Conservation (phyloP, 768 basidiomycete species). For the Tylopilus vinaceipallidus region DNA sequence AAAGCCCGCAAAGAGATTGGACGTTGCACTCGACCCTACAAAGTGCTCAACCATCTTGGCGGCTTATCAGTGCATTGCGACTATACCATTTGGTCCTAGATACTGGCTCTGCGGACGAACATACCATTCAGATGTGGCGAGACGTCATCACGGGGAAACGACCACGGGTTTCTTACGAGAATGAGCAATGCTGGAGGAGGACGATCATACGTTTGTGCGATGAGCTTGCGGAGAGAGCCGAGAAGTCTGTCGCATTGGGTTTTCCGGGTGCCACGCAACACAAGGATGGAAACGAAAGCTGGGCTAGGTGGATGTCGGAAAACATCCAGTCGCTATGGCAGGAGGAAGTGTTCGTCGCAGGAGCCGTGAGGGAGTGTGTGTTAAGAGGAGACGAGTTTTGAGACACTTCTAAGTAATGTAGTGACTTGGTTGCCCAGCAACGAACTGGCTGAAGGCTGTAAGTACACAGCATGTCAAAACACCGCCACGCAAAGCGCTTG, state of each 20-base stretch:
- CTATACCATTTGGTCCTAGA: slow-evolving; percentile 52
- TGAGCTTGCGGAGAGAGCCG: slow-evolving; percentile 34
- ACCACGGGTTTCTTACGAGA: slow-evolving; percentile 45
- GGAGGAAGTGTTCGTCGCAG: slow-evolving; percentile 57
- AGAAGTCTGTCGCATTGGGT: slow-evolving; percentile 12
- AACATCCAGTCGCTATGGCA: slow-evolving; percentile 54
- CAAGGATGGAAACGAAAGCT: slow-evolving; percentile 7
- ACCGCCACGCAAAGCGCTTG: neutral
- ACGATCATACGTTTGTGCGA: slow-evolving; percentile 41
- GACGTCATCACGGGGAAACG: slow-evolving; percentile 49
- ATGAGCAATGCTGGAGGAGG: slow-evolving; percentile 47
- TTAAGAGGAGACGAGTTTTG: slow-evolving; percentile 49
- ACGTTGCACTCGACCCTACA: slow-evolving; percentile 60
- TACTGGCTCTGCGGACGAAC: slow-evolving; percentile 23
- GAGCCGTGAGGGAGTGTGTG: slow-evolving; percentile 45
- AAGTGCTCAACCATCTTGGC: slow-evolving; percentile 76
- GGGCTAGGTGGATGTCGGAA: slow-evolving; percentile 35
- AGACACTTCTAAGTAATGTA: no score
- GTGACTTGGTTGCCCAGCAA: no score
- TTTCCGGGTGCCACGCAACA: neutral
- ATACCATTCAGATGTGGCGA: slow-evolving; percentile 47
- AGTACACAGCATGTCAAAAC: no score
- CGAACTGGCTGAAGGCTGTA: no score
- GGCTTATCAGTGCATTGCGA: slow-evolving; percentile 69
- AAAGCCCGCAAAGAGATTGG: slow-evolving; percentile 60